Conservation (phyloP, 176 grass and related monocot genomes). For the Chloris gayana region DNA sequence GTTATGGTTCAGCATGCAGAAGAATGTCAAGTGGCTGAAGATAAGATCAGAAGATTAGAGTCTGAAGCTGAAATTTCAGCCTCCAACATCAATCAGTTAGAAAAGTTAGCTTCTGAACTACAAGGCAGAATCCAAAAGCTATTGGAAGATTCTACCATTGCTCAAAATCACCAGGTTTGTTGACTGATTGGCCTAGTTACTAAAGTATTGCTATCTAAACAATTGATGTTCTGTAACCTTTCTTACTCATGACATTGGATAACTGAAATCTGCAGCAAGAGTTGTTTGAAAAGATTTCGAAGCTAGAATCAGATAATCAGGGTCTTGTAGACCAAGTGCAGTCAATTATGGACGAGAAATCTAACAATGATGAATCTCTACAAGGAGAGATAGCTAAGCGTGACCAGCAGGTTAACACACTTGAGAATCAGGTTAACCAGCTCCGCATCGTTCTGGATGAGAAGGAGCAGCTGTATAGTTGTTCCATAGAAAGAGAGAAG, state of each 20-base stretch:
- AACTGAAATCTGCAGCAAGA: constrained; percentile 61
- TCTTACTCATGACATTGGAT: constrained; percentile 29
- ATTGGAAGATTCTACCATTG: constrained; percentile 59
- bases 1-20: constrained; percentile 93
- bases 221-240: constrained; percentile 19
- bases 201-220: not conserved
- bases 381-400: constrained; percentile 73
- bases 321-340: constrained; percentile 65
- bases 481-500: constrained; percentile 68
- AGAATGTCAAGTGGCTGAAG: constrained; percentile 80
- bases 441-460: constrained; percentile 62
- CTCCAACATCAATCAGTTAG: constrained; percentile 56
- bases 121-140: constrained; percentile 69
- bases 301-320: constrained; percentile 73
- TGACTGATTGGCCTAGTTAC: constrained; percentile 7
- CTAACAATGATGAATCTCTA: constrained; percentile 61
- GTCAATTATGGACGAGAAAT: constrained; percentile 61
- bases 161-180: constrained; percentile 80
- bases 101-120: constrained; percentile 65
- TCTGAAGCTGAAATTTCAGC: constrained; percentile 69
- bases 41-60: constrained; percentile 72
- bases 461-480: constrained; percentile 74
- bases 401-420: constrained; percentile 59
- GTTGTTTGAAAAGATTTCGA: constrained; percentile 66
- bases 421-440: constrained; percentile 72